Conservation (phyloP, 805 yeast species). For the Wickerhamomyces strasburgensis region DNA sequence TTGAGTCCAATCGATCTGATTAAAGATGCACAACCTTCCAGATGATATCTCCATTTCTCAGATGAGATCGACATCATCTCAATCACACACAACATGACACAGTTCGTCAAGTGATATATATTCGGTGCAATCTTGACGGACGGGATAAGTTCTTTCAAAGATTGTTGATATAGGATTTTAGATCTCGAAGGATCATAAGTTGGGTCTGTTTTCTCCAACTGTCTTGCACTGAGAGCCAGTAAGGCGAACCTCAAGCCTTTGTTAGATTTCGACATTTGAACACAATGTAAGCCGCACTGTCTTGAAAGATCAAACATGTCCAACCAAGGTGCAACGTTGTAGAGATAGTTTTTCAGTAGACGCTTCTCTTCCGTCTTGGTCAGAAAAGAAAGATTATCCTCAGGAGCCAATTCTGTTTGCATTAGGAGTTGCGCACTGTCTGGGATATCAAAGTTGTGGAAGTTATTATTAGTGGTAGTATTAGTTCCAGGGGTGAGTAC, state of each 20-base stretch:
- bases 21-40: conserved; percentile 35
- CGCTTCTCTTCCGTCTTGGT: conserved; percentile 30
- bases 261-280: conserved; percentile 36
- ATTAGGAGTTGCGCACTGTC: no score
- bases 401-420: no score
- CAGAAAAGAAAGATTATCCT: conserved; percentile 9
- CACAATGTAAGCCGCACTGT: conserved; percentile 31
- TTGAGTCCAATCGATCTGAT: conserved; percentile 34
- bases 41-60: conserved; percentile 34
- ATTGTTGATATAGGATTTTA: conserved; percentile 28
- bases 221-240: conserved; percentile 31
- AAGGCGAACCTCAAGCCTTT: conserved; percentile 28
- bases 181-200: conserved; percentile 26
- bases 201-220: conserved; percentile 26
- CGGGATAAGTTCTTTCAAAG: conserved; percentile 31
- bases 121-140: conserved; percentile 29
- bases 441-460: no score
- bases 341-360: conserved; percentile 31
- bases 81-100: conserved; percentile 38
- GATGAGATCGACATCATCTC: conserved; percentile 38
- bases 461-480: no score
- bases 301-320: conserved; percentile 35
- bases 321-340: conserved; percentile 35
- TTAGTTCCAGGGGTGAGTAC: background rate
- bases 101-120: conserved; percentile 30